Evolutionary conservation across 805 yeast genomes (phyloP), one percentile per base, ranked within the genome.

Genomic region (Blastobotrys chiropterorum): DNA sequence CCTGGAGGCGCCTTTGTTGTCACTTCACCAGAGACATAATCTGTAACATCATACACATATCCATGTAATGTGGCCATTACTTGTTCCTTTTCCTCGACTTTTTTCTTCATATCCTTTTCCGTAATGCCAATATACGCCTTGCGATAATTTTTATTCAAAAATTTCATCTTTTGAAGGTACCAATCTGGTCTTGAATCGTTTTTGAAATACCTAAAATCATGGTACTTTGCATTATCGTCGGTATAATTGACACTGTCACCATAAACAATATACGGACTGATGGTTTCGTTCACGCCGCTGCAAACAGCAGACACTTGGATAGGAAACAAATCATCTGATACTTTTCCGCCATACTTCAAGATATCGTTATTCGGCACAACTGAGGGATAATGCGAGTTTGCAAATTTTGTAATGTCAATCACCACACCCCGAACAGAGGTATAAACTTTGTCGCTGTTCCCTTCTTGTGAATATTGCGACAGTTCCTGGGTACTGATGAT

Each of bases 131-230:
- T 58, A 51, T 67, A 70, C 14, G 70, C 65, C 53, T 66, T 64
- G 44, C 62, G 56, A 55, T 66, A 72, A 51, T 69, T 61, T n/a
- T 55, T 47, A 44, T 69, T 64, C 57, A 72, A 58, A 44, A 59
- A 64, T 17, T 57, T 49, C 71, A 72, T 68, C 53, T 67, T 66
- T 52, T 68, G 67, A 20, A 65, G 56, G 48, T 70, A 72, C 75
- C 75, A 72, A 50, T 71, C 74, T 1, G 75, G 75, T 2, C 75
- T 62, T 20, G 65, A 70, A 48, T 71, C 75, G 43, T 65, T 62
- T 5, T 62, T 63, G 51, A 63, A 68, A 26, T 59, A 60, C n/a
- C 75, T 55, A 61, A 72, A 72, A 51, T 72, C 75, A 49, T 72
- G 75, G 49, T 71, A 72, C 38, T 49, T 54, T 1, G 72, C 73